phyloP scores from a whole-genome alignment of 2,329 filamentous ascomycete genomes.

The Apiospora rasikravindrae region DNA sequence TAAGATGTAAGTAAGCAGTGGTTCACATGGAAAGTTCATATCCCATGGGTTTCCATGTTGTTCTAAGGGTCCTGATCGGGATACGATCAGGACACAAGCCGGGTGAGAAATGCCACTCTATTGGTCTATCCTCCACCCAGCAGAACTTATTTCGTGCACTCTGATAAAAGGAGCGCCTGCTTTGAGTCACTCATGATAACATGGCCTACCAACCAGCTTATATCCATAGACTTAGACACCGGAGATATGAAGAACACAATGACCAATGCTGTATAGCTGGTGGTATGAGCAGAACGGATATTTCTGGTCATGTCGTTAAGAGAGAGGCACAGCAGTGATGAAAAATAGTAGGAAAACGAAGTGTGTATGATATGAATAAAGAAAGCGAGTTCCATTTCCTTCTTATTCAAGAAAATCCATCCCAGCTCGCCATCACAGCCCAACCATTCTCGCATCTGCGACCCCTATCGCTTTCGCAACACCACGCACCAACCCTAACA shows the following conservation, averaged over 20 bases:
- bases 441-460: not conserved
- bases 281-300: not conserved
- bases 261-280: not conserved
- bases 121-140: not conserved
- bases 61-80: too few species aligned
- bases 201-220: not conserved
- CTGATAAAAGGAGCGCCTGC: not conserved
- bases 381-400: not conserved
- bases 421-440: not conserved
- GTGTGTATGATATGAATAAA: not conserved
- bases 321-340: not conserved
- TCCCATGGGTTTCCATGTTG: not conserved
- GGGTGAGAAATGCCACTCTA: too few species aligned
- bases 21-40: too few species aligned
- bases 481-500: not conserved
- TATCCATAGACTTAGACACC: not conserved
- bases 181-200: not conserved
- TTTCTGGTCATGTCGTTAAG: not conserved
- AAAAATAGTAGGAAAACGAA: not conserved
- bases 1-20: not conserved
- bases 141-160: not conserved
- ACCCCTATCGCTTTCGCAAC: not conserved
- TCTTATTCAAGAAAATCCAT: not conserved
- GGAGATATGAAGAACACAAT: not conserved
- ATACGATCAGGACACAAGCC: not conserved